Evolutionary conservation across 257 asterid genomes (phyloP), one percentile per base, ranked within the genome.

Genomic region (Eustoma russellianum): DNA sequence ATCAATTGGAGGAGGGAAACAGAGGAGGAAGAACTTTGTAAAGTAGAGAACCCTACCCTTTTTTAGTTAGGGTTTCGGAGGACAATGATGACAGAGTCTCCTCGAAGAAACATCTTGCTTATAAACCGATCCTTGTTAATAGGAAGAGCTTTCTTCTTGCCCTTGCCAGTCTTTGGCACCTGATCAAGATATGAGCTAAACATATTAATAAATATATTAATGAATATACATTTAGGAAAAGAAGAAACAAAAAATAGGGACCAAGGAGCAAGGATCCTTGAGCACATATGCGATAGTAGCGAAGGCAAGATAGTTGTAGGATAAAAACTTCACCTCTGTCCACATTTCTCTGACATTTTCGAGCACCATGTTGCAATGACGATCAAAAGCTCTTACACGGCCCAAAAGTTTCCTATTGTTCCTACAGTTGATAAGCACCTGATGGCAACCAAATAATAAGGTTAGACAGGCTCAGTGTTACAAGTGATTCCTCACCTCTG

Each of bases 331-430:
- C 7, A 83, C 96, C 96, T 86, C 94, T n/a, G 96, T 86, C 96
- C 96, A 86, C 94, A 86, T 83, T 71, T 86, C 96, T 41, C 88
- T 61, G 66, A 87, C 94, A 66, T 87, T 83, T 74, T 87, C 96
- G 55, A 87, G 77, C 66, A 83, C 96, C 96, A 87, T 87, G 74
- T 87, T 87, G 75, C 96, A 87, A 66, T 87, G 96, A 50, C 94
- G 86, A 57, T 87, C 96, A 70, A 81, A 87, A 30, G 96, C 96
- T 58, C 94, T 81, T 50, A 87, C 94, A 17, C 84, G 94, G 40
- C 94, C 94, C 53, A 87, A 74, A 51, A 83, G 94, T 69, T 83
- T 83, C 62, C 70, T 76, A 74, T 83, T 83, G 59, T 83, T 83
- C 65, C 89, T 78, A 75, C 89, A 83, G 69, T 83, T 83, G 71